Evolutionary conservation across 192 early-diverging fungal genomes (phyloP).

Genomic region (Endogone sp.): DNA sequence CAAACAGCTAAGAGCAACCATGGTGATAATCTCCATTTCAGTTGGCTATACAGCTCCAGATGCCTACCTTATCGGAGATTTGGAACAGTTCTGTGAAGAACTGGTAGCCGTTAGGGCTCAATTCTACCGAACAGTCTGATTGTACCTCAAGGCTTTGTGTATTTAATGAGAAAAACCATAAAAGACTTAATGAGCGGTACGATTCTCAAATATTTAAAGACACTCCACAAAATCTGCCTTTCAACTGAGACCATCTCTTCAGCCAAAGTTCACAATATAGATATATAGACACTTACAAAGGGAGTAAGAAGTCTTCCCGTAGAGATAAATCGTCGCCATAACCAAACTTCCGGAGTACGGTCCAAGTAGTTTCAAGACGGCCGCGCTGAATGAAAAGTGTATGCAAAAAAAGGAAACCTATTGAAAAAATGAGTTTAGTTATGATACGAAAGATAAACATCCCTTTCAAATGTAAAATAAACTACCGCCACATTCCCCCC

Average conservation of each 20-base stretch:
- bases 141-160: constrained; percentile 76
- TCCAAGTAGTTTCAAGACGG: constrained; percentile 98
- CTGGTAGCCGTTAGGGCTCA: constrained; percentile 89
- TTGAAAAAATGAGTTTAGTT: not conserved
- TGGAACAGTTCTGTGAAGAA: constrained; percentile 96
- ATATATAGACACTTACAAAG: constrained; percentile 65
- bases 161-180: no score
- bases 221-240: no score
- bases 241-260: no score
- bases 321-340: constrained; percentile 94
- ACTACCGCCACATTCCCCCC: not conserved
- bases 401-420: constrained; percentile 91
- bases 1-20: no score
- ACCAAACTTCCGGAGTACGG: constrained; percentile 92
- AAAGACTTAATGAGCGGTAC: no score
- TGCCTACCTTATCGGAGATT: constrained; percentile 81
- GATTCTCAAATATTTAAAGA: no score
- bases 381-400: constrained; percentile 96
- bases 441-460: not conserved
- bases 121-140: constrained; percentile 87
- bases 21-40: not conserved
- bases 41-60: not conserved
- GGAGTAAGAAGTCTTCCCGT: constrained; percentile 87
- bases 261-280: no score
- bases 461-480: not conserved